Conservation (phyloP, 1,284 basidiomycete genomes). For the Ustilago nuda region DNA sequence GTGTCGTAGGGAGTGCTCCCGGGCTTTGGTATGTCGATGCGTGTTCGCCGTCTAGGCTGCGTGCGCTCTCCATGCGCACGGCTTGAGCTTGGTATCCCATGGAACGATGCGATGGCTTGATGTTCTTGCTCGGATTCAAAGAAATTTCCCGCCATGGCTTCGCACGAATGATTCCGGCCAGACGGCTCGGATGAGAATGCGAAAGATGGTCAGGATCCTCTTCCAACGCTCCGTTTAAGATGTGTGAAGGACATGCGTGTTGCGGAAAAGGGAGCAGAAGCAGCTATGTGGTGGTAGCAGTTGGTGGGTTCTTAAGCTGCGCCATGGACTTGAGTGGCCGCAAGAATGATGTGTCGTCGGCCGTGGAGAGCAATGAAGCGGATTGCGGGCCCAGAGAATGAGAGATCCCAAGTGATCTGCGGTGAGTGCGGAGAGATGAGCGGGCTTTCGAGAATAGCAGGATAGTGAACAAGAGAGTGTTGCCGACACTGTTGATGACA, state of each 20-base stretch:
- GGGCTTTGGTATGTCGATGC: slow-evolving; percentile 13
- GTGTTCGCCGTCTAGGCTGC: not conserved
- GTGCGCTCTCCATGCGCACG: not conserved
- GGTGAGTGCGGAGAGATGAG: not conserved
- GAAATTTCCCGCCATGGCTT: slow-evolving; percentile 18
- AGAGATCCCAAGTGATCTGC: not conserved
- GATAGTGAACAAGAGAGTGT: not conserved
- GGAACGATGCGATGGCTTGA: not conserved
- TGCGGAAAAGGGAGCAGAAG: not conserved
- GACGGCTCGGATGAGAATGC: not conserved
- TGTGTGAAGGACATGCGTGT: not conserved
- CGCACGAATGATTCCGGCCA: not conserved
- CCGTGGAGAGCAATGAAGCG: not conserved
- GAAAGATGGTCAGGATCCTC: not conserved
- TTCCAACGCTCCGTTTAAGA: not conserved
- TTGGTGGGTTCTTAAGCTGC: not conserved
- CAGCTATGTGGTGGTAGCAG: not conserved
- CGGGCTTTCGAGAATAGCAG: not conserved
- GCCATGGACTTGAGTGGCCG: not conserved
- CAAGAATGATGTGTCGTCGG: not conserved
- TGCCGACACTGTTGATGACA: not conserved
- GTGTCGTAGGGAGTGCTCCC: slow-evolving; percentile 5
- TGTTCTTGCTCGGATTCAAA: not conserved
- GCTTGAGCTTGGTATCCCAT: slow-evolving; percentile 13
- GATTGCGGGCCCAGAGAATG: not conserved